Evolutionary conservation across 108 stramenopile genomes (phyloP), one percentile per base, ranked within the genome.

Genomic region (Nitzschia inconspicua): DNA sequence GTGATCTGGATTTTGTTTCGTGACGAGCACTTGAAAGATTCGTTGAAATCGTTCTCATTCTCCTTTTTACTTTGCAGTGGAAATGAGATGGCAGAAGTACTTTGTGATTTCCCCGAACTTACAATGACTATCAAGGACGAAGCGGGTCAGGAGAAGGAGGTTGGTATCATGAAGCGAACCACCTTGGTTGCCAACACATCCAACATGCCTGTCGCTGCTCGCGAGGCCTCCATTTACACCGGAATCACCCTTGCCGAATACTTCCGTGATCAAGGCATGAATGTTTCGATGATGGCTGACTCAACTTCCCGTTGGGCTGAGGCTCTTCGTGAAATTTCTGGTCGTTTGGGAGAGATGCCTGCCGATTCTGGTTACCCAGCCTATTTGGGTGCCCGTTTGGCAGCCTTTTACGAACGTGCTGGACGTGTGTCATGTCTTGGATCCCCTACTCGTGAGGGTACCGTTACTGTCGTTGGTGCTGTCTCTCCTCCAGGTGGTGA

Each of bases 171-270:
- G 99, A 93, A 98, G 84, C 97, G 99, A 57, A 99, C 99, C n/a
- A 90, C 94, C 30, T 85, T 99, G 42, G 98, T 99, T 60, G 99
- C 99, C 65, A 99, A 99, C 81, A 99, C 99, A 25, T 98, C 98
- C 57, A 99, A 99, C 95, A 99, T 99, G 99, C 99, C 99, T 55
- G 99, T 99, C 72, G 99, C 99, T 48, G 99, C 99, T 27, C 97
- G 99, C 70, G 99, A 99, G 88, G 99, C 99, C 7, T 96, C 95
- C 51, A 99, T 99, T 75, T 99, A 99, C 89, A 99, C 98, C 18
- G 98, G 98, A 58, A 97, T 96, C 56, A 96, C 97, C 31, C 78
- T 97, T 42, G 95, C 96, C 44, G 96, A 97, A 73, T 98, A 97
- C 84, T 96, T 95, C 80, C 89, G 99, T 60, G 99, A 99, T 86